Percentiles rank a stretch among this genome's conserved stretches.
phyloP scores from a whole-genome alignment of 1,284 basidiomycete species.

The Ganoderma meredithae region DNA sequence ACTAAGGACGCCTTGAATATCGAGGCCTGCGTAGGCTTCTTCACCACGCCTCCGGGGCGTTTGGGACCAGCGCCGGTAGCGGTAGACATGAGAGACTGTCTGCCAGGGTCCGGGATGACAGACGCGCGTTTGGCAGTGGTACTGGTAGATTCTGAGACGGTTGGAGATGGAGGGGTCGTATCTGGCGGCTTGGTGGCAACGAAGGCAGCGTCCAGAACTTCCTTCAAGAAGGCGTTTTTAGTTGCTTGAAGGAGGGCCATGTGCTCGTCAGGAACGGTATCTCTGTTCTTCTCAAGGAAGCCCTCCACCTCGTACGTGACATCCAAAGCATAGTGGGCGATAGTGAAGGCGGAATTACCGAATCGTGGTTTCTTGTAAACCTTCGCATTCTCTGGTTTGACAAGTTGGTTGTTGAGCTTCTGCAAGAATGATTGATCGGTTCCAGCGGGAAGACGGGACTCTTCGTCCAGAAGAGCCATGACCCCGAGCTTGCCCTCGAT shows the following conservation, averaged over 20 bases:
- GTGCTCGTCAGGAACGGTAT: conserved; percentile 99
- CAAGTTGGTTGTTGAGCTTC: conserved; percentile 90
- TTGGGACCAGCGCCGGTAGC: conserved; percentile 54
- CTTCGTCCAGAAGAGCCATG: conserved; percentile 94
- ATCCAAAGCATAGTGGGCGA: conserved; percentile 97
- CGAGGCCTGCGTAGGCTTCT: conserved; percentile 96
- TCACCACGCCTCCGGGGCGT: conserved; percentile 72
- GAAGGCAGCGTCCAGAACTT: conserved; percentile 91
- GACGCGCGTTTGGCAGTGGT: conserved; percentile 79
- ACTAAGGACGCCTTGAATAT: conserved; percentile 98
- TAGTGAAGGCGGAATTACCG: conserved; percentile 96
- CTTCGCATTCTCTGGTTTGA: conserved; percentile 85
- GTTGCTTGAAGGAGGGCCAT: conserved; percentile 87
- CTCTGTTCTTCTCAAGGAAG: conserved; percentile 98
- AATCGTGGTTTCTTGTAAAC: conserved; percentile 99
- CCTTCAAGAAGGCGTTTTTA: conserved; percentile 92
- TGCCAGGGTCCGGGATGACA: conserved; percentile 84
- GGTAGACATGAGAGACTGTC: conserved; percentile 72
- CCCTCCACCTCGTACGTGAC: conserved; percentile 99
- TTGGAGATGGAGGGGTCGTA: conserved; percentile 72
- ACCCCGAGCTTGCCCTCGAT: conserved; percentile 98
- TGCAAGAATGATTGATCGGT: conserved; percentile 94
- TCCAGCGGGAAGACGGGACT: conserved; percentile 95
- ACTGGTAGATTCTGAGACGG: conserved; percentile 77
- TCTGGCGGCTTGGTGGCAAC: conserved; percentile 75